A percentile compares a stretch with the other conserved stretches of the same genome.
Conservation (phyloP, 345 rosid genomes). For the Ceriops decandra region DNA sequence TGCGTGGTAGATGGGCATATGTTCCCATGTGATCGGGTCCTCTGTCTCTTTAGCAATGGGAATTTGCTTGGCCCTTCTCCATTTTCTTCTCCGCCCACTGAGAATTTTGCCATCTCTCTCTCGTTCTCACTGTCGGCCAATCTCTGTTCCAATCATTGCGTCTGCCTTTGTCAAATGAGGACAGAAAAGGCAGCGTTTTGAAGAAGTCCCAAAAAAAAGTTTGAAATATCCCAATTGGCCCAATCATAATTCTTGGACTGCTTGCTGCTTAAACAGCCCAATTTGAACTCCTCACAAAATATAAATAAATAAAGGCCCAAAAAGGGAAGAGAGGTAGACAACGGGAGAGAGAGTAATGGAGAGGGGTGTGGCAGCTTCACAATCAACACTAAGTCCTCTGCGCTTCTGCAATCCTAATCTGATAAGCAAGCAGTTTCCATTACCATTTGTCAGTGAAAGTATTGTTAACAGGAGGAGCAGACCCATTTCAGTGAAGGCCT, state of each 20-base stretch:
- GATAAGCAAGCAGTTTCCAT: conserved; percentile 21
- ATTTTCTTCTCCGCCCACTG: conserved; percentile 26
- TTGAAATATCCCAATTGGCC: too few relatives aligned
- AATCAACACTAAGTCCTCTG: conserved; percentile 21
- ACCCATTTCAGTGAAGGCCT: conserved; percentile 40
- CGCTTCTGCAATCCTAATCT: conserved; percentile 24
- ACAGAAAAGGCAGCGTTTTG: too few relatives aligned
- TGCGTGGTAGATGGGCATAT: too few relatives aligned
- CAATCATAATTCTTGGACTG: too few relatives aligned
- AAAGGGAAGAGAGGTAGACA: neutral
- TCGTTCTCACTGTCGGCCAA: too few relatives aligned
- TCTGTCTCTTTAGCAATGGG: conserved; percentile 22
- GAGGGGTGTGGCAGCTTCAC: conserved; percentile 27
- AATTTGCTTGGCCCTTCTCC: conserved; percentile 31
- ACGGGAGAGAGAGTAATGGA: conserved; percentile 24
- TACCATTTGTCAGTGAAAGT: conserved; percentile 4
- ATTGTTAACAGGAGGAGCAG: conserved; percentile 18
- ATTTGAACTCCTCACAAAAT: too few relatives aligned
- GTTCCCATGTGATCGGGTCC: neutral
- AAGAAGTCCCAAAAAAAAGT: too few relatives aligned
- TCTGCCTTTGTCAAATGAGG: too few relatives aligned
- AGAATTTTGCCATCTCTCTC: conserved; percentile 26
- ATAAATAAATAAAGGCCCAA: too few relatives aligned
- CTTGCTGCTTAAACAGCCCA: too few relatives aligned
- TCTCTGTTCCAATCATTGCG: neutral